Evolutionary conservation across 2,329 filamentous ascomycete genomes (phyloP).

Genomic region (Pseudocercospora fijiensis): DNA sequence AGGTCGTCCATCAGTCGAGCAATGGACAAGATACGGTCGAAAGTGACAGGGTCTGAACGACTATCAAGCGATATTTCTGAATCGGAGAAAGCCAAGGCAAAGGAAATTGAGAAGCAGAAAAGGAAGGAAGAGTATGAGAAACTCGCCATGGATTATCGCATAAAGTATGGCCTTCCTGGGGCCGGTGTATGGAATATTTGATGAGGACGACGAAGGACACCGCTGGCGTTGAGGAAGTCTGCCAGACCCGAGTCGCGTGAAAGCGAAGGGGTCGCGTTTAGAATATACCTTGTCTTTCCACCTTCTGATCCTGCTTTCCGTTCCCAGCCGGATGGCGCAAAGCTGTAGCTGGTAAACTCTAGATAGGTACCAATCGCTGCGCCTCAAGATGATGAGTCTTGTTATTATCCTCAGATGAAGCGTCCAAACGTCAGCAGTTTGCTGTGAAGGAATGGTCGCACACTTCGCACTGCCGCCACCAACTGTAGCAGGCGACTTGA

Average conservation of each 20-base stretch:
- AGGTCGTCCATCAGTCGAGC: slow-evolving; percentile 14
- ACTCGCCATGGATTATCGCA: slow-evolving; percentile 19
- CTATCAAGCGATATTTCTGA: slow-evolving; percentile 6
- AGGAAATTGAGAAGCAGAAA: slow-evolving; percentile 23
- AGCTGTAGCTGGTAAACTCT: slow-evolving; percentile 4
- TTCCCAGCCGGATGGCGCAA: slow-evolving; percentile 5
- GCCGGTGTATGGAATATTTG: slow-evolving; percentile 15
- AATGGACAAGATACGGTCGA: slow-evolving; percentile 16
- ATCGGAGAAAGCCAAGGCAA: slow-evolving; percentile 20
- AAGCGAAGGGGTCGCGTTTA: not conserved
- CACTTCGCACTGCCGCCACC: not conserved
- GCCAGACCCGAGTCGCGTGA: not conserved
- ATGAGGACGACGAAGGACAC: not conserved
- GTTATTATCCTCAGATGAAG: not conserved
- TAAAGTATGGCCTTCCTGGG: slow-evolving; percentile 20
- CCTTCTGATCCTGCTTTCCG: not conserved
- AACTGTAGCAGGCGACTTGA: not conserved
- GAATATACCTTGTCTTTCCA: not conserved
- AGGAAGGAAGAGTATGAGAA: slow-evolving; percentile 25
- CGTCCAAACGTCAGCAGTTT: not conserved
- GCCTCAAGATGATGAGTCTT: not conserved
- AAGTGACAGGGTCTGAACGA: slow-evolving; percentile 7
- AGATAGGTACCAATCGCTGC: not conserved
- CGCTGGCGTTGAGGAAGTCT: not conserved
- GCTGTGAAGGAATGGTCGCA: not conserved